phyloP scores from a whole-genome alignment of 257 asterid genomes.

The Nicotiana noctiflora region DNA sequence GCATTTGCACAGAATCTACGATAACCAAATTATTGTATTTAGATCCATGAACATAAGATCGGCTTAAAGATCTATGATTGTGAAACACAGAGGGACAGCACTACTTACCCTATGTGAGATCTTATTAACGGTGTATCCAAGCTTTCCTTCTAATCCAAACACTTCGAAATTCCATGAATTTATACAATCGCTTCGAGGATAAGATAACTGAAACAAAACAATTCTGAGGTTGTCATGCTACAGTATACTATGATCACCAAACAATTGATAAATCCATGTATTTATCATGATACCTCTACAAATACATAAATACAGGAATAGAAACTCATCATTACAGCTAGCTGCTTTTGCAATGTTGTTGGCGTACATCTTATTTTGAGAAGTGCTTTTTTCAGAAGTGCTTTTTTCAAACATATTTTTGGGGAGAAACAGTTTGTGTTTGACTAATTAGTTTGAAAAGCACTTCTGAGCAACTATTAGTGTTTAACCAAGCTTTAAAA shows the following conservation, averaged over 20 bases:
- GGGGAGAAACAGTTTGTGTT: too few species aligned
- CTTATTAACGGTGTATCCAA: slow-evolving; percentile 36
- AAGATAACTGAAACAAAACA: slow-evolving; percentile 33
- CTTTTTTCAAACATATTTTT: too few species aligned
- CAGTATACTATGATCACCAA: background rate
- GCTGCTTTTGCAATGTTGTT: background rate
- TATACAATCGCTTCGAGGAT: slow-evolving; percentile 15
- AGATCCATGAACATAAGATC: background rate
- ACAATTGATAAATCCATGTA: background rate
- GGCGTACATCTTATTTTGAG: too few species aligned
- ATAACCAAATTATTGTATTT: slow-evolving; percentile 10
- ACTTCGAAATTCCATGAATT: slow-evolving; percentile 20
- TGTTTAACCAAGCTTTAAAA: too few species aligned
- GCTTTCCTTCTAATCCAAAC: slow-evolving; percentile 30
- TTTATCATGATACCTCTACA: background rate
- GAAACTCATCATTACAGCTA: background rate
- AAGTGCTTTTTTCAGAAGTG: too few species aligned
- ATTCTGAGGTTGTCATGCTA: background rate
- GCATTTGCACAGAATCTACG: slow-evolving; percentile 37
- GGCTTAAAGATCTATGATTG: background rate
- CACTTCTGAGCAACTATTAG: too few species aligned
- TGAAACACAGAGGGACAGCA: background rate
- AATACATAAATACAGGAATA: background rate
- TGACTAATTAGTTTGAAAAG: too few species aligned
- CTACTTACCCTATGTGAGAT: slow-evolving; percentile 50